phyloP scores from a whole-genome alignment of 768 basidiomycete species.

The Psilocybe tampanensis region DNA sequence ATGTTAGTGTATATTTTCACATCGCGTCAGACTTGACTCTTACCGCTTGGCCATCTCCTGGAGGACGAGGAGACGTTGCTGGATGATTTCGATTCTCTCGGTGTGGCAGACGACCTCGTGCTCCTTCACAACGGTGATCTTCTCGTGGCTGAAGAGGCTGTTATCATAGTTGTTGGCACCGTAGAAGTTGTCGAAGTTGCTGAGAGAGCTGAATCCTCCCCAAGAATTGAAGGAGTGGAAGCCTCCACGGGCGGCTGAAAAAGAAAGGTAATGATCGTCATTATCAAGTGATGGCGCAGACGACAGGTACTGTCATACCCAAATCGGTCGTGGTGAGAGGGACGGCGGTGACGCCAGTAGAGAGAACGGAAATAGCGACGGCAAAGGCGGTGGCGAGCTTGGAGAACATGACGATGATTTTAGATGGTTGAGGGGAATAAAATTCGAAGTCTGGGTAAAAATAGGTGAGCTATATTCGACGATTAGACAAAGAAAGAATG shows the following conservation, averaged over 20 bases:
- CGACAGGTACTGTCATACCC: slow-evolving; percentile 21
- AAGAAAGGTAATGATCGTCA: neutral
- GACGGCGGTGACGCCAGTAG: slow-evolving; percentile 28
- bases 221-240: slow-evolving; percentile 25
- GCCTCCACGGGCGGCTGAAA: slow-evolving; percentile 19
- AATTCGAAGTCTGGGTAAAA: slow-evolving; percentile 17
- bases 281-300: neutral
- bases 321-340: slow-evolving; percentile 30
- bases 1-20: neutral
- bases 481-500: neutral
- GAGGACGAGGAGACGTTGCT: slow-evolving; percentile 47
- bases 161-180: slow-evolving; percentile 46
- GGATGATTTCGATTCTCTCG: slow-evolving; percentile 40
- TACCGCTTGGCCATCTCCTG: slow-evolving; percentile 50
- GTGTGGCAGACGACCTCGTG: slow-evolving; percentile 42
- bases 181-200: slow-evolving; percentile 41
- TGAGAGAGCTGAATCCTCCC: slow-evolving; percentile 15
- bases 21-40: slow-evolving; percentile 5
- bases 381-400: slow-evolving; percentile 32
- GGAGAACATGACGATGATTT: slow-evolving; percentile 36
- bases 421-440: slow-evolving; percentile 18
- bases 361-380: slow-evolving; percentile 32
- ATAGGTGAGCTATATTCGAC: slow-evolving; percentile 1
- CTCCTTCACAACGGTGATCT: slow-evolving; percentile 34
- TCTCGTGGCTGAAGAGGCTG: slow-evolving; percentile 29